phyloP scores from a whole-genome alignment of 805 yeast species.

The Suhomyces pyralidae region DNA sequence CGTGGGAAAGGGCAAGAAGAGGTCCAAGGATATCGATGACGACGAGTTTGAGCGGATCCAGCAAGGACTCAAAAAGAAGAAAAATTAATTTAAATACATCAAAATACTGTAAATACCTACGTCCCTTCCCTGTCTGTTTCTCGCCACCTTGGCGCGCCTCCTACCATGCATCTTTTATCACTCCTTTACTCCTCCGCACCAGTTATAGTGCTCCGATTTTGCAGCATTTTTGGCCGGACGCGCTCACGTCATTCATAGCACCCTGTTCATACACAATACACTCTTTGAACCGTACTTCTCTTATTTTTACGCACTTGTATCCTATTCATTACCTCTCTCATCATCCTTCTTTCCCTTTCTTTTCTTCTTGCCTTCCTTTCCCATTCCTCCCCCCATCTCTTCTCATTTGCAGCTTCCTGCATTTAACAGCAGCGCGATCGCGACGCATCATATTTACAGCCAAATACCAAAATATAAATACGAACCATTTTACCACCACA shows the following conservation, averaged over 20 bases:
- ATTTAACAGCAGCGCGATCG: neutral
- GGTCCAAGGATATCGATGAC: slow-evolving; percentile 42
- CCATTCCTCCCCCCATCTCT: neutral
- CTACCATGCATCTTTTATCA: neutral
- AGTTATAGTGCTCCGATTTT: neutral
- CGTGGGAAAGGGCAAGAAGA: slow-evolving; percentile 35
- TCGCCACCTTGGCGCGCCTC: neutral
- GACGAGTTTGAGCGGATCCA: slow-evolving; percentile 51
- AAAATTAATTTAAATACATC: neutral
- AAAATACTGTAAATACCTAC: too few species aligned
- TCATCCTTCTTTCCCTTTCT: neutral
- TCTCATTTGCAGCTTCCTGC: neutral
- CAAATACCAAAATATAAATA: neutral
- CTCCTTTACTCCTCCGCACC: neutral
- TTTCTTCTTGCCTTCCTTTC: neutral
- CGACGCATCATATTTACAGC: neutral
- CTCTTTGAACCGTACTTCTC: neutral
- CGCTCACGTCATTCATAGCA: neutral
- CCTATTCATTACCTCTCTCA: neutral
- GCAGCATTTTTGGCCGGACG: neutral
- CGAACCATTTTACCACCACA: neutral
- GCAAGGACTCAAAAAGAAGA: slow-evolving; percentile 28
- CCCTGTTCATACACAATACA: neutral
- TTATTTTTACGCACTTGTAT: neutral
- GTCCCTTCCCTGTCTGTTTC: neutral